phyloP scores from a whole-genome alignment of 129 eudicot genomes.

The Sambucus nigra region DNA sequence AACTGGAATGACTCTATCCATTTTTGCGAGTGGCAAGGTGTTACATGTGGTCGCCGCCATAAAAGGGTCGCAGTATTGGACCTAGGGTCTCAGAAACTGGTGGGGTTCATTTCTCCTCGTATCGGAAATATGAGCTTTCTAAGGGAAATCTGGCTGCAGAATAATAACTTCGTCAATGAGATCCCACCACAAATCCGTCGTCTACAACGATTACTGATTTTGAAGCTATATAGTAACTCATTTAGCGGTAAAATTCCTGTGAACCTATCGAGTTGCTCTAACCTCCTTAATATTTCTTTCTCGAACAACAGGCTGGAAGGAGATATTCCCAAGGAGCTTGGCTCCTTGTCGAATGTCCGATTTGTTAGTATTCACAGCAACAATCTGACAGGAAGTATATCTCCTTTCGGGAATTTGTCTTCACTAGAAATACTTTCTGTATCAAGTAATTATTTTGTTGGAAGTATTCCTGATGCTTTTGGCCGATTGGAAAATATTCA shows the following conservation, averaged over 20 bases:
- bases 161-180: background rate
- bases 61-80: background rate
- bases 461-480: background rate
- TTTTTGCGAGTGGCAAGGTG: background rate
- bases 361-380: slow-evolving; percentile 3
- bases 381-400: slow-evolving; percentile 24
- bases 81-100: background rate
- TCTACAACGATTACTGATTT: background rate
- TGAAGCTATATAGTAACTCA: background rate
- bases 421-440: background rate
- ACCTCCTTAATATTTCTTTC: background rate
- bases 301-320: slow-evolving; percentile 20
- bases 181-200: slow-evolving; percentile 9
- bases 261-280: slow-evolving; percentile 6
- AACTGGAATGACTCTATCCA: background rate
- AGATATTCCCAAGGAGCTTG: slow-evolving; percentile 26
- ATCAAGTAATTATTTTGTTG: background rate
- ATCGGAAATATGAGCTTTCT: background rate
- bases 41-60: background rate
- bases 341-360: slow-evolving; percentile 17
- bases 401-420: slow-evolving; percentile 20
- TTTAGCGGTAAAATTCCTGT: slow-evolving; percentile 5
- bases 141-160: background rate
- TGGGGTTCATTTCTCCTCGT: background rate
- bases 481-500: background rate